phyloP scores from a whole-genome alignment of 805 yeast species.

The Brettanomyces sp. region DNA sequence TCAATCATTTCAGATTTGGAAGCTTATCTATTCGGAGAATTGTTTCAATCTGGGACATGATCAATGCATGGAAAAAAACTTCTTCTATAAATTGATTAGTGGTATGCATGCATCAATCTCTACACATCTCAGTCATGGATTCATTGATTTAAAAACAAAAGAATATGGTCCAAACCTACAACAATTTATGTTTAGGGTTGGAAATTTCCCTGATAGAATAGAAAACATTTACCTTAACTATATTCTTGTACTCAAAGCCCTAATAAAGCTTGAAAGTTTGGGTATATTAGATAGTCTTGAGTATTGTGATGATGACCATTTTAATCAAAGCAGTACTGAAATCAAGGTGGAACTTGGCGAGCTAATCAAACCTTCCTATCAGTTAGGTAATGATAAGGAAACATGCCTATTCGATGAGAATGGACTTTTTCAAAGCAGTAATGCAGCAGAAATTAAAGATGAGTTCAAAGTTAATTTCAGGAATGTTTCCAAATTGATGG shows the following conservation, averaged over 20 bases:
- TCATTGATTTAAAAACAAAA: constrained; percentile 57
- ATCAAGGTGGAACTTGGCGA: constrained; percentile 24
- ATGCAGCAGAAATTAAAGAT: constrained; percentile 53
- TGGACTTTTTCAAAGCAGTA: constrained; percentile 35
- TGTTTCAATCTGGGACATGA: constrained; percentile 48
- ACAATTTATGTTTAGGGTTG: constrained; percentile 83
- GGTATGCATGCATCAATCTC: constrained; percentile 96
- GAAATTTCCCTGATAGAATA: constrained; percentile 79
- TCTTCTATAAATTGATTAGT: constrained; percentile 76
- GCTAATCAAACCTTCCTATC: constrained; percentile 20
- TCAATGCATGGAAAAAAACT: constrained; percentile 75
- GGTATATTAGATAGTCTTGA: constrained; percentile 20
- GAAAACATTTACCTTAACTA: constrained; percentile 88
- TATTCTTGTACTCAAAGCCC: constrained; percentile 74
- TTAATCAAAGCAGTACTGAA: constrained; percentile 19
- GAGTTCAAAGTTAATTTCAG: constrained; percentile 82
- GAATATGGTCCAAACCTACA: constrained; percentile 78
- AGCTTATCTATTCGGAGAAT: constrained; percentile 83
- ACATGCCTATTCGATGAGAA: constrained; percentile 35
- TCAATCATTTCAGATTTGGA: constrained; percentile 89
- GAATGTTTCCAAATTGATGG: constrained; percentile 90
- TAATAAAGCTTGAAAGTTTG: constrained; percentile 43
- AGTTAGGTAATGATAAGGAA: constrained; percentile 12
- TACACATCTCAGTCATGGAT: constrained; percentile 84
- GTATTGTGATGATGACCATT: constrained; percentile 20